Percentiles rank a stretch among this genome's conserved stretches.
phyloP scores from a whole-genome alignment of 1,139 yeast species.

The Debaryomyces singareniensis region DNA sequence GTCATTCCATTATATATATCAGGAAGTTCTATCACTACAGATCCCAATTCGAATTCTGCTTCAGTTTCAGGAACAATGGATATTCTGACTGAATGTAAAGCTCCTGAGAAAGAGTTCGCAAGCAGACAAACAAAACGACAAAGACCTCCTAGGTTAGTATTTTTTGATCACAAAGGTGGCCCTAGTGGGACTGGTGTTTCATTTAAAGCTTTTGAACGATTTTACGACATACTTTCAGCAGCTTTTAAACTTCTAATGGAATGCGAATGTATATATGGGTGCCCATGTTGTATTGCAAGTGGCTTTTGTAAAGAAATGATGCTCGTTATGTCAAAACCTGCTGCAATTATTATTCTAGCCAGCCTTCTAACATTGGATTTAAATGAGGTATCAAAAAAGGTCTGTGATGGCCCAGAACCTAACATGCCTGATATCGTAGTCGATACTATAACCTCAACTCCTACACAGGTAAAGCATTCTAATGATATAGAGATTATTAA shows the following conservation, averaged over 20 bases:
- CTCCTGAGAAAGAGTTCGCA: constrained; percentile 93
- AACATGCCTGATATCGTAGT: constrained; percentile 64
- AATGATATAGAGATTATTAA: constrained; percentile 54
- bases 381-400: constrained; percentile 24
- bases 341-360: constrained; percentile 68
- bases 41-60: constrained; percentile 45
- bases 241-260: constrained; percentile 53
- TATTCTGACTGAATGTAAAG: constrained; percentile 87
- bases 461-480: constrained; percentile 48
- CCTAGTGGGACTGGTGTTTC: constrained; percentile 73
- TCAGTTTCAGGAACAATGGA: constrained; percentile 50
- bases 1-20: constrained; percentile 55
- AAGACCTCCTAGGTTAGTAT: constrained; percentile 81
- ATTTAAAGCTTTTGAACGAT: constrained; percentile 70
- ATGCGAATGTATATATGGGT: constrained; percentile 82
- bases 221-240: constrained; percentile 55
- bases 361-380: constrained; percentile 43
- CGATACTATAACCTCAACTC: constrained; percentile 60
- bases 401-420: constrained; percentile 78
- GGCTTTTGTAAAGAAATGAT: constrained; percentile 75
- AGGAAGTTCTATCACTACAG: constrained; percentile 32
- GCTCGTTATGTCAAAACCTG: constrained; percentile 80
- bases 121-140: constrained; percentile 57
- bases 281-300: constrained; percentile 82
- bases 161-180: constrained; percentile 81